Evolutionary conservation across 805 yeast species (phyloP).

Genomic region (Ogataea sp.): DNA sequence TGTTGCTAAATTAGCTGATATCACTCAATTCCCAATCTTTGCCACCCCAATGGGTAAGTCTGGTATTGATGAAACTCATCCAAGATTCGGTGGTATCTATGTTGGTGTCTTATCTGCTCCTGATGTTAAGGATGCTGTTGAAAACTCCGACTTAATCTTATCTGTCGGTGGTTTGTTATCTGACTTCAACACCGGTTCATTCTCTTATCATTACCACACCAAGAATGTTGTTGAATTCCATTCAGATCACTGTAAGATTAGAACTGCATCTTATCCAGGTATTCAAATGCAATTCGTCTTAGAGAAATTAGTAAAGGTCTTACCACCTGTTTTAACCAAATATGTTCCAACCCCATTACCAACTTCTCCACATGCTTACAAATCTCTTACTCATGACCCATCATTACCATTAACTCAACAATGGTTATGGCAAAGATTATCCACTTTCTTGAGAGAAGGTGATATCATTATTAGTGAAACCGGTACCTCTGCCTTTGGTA

Average conservation of each 20-base stretch:
- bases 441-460: constrained; percentile 52
- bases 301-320: constrained; percentile 28
- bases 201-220: constrained; percentile 61
- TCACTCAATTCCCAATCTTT: constrained; percentile 68
- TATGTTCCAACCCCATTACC: constrained; percentile 51
- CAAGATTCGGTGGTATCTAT: constrained; percentile 73
- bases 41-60: constrained; percentile 84
- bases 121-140: constrained; percentile 57
- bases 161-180: constrained; percentile 73
- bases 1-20: constrained; percentile 49
- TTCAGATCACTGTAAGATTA: constrained; percentile 59
- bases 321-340: constrained; percentile 5
- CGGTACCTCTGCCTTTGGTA: constrained; percentile 63
- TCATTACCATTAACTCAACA: constrained; percentile 37
- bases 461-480: constrained; percentile 57
- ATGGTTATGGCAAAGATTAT: constrained; percentile 55
- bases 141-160: constrained; percentile 58
- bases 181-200: constrained; percentile 80
- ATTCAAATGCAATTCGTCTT: constrained; percentile 55
- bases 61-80: constrained; percentile 56
- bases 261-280: constrained; percentile 60
- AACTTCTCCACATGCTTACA: constrained; percentile 21
- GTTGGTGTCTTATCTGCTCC: constrained; percentile 70
- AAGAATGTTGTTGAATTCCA: constrained; percentile 66
- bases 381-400: constrained; percentile 2